Base-by-base conservation (phyloP, 2,329 filamentous ascomycete genomes). In the Trichoderma sp. region DNA sequence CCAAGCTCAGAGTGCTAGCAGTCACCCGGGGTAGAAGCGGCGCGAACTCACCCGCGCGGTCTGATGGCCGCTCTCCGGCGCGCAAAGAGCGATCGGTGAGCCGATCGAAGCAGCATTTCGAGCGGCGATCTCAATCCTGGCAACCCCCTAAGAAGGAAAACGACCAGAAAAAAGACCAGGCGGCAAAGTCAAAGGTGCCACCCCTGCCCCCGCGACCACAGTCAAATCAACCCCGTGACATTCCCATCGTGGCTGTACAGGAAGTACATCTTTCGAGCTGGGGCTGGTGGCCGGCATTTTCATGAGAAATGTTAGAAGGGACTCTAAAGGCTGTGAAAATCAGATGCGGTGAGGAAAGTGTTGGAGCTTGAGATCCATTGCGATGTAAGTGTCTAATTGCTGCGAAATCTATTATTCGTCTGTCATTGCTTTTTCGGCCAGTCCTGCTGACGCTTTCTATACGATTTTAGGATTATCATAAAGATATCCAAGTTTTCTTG, bases 221-320 rank as follows among this genome's bases (percentile, higher is more conserved):
- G 28, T 62, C 66, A 15, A 63, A 72, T 65, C 75, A 76, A 26
- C 72, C 74, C 69, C 74, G 71, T 15, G 79, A 78, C 34, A 76
- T 78, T 72, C 77, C 79, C 4, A 73, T 79, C 28, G 77, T 81
- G 36, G 74, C 79, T 12, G 75, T 79, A 56, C 75, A 80, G 71
- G 78, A 79, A n/a, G 69, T 60, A 26, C 65, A 57, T 24, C 18
- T 66, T 9, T 68, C 64, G 43, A 68, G 60, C 6, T 74, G 72
- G 74, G 67, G 67, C 15, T 73, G 70, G 73, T 71, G 64, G 60
- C 65, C 66, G 12, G 61, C 69, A 26, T 53, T 63, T 63, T 60
- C 21, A 68, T 71, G 39, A 61, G 30, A 30, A 21, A 21, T 28
- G 39, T 18, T 21, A 18, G 21, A 21, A 61, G n/a, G 51, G 28